Base-by-base conservation (phyloP, 371 early-diverging fungal genomes). In the Blakeslea trispora region DNA sequence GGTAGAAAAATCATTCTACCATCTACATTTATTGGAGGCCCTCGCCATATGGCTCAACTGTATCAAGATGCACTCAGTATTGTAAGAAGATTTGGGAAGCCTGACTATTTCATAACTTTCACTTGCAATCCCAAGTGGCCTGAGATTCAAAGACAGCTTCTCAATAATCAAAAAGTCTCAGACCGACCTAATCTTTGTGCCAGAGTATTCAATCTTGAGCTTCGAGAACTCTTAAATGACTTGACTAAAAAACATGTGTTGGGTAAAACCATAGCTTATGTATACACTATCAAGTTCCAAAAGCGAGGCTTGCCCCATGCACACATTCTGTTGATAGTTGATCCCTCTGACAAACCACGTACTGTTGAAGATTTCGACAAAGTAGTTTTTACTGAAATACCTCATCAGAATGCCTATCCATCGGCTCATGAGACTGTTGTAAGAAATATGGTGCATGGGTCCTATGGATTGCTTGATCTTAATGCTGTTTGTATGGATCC, bases 21-120 rank as follows among this genome's bases (percentile, higher is more conserved):
- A 24, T 64, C 65, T 4, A 37, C 63, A 1, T 68, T 70, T 46
- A 42, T 35, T 41, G 66, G 68, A 13, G 60, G 65, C 14, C 70
- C 64, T 15, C 51, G 68, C 1, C 48, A 62, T 18, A 68, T 70
- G 63, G 31, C 48, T 3, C 64, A 65, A n/a, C 40, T 47, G 0
- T 72, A 60, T 28, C 67, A 72, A 42, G 70, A 79, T 50, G 60
- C 67, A 0, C 59, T 73, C 53, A 50, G 51, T 0, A 63, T 73
- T 18, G 58, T 71, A 0, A 37, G 66, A 1, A 4, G 28, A 0
- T 62, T 57, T 49, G 67, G 72, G 0, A 6, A 69, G 42, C 68
- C 69, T 0, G 72, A 71, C 37, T 50, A 56, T 0, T 69, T 77
- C 28, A 60, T 73, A 6, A 71, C 72, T n/a, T n/a, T n/a, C n/a